Base-by-base conservation (phyloP, 1,284 basidiomycete genomes). In the Pseudozyma sp. region DNA sequence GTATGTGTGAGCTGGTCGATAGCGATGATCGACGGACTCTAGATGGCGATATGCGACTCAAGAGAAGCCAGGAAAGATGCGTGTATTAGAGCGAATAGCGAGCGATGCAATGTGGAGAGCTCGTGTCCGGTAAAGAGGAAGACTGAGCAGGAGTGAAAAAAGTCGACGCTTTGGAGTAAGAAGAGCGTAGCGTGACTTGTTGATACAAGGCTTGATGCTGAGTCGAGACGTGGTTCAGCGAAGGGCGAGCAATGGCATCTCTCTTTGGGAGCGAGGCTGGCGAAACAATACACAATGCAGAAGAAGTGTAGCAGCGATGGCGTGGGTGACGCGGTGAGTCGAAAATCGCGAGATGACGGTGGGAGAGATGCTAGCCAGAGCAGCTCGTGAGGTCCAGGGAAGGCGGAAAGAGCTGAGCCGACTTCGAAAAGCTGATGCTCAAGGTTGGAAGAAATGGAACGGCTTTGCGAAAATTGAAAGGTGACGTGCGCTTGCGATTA, bases 281-380 rank as follows among this genome's bases (percentile, higher is more conserved):
- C 38, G 52, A 40, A 21, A 2, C 25, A 14, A 35, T 8, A 42
- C 5, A 39, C 19, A 44, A 49, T 13, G 25, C 48, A 50, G 48
- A 47, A 44, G 9, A 44, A 10, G 43, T 18, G 43, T 3, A 44
- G 14, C 18, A 44, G 35, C 49, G 21, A 7, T 36, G 10, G 42
- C 35, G 34, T 11, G 14, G 47, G 11, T 39, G 53, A 43, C 12
- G 42, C 12, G 34, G 53, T 55, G 53, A 31, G 43, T 12, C 25
- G 38, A 6, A 8, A 51, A 34, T 16, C 13, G 44, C 13, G 19
- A 45, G 19, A 45, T n/a, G 44, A 45, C 10, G 18, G 21, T 25
- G 47, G 12, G 42, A 39, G 43, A 54, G 59, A 36, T 61, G 65
- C 65, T 67, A 49, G 42, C 65, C 59, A 34, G 65, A 67, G 65